These are phyloP conservation scores for Termitomyces sp. DNA, from an alignment of 768 basidiomycete species.

Conservation along the genomic window DNA sequence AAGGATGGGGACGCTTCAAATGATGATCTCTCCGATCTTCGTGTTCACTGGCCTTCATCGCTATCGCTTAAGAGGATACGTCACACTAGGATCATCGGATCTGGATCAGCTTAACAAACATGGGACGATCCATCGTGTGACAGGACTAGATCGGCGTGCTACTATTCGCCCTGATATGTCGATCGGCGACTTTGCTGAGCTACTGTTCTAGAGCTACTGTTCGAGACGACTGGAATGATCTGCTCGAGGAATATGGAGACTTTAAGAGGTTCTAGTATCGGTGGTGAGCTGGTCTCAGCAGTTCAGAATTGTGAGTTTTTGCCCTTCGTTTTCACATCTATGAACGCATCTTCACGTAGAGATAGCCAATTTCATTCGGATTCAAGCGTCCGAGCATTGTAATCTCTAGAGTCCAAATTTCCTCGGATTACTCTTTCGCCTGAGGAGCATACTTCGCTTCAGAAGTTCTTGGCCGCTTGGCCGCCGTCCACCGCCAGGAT, in stretches of 20 bases:
- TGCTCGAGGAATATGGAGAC: background rate
- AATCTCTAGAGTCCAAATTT: background rate
- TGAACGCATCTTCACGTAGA: background rate
- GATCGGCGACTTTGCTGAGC: constrained; percentile 2
- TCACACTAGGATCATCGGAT: constrained; percentile 5
- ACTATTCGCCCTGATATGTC: constrained; percentile 1
- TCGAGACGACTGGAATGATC: constrained; percentile 2
- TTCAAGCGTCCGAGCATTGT: background rate
- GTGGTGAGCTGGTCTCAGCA: background rate
- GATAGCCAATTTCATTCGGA: background rate
- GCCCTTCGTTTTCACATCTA: background rate
- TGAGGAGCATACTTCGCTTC: background rate
- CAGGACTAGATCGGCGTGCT: constrained; percentile 7
- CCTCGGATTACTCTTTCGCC: constrained; percentile 6
- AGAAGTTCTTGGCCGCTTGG: constrained; percentile 1
- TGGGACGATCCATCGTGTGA: constrained; percentile 9
- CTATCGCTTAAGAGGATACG: background rate
- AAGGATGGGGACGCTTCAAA: constrained; percentile 9
- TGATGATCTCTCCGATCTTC: constrained; percentile 7
- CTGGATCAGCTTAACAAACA: constrained; percentile 13
- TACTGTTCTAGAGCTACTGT: background rate
- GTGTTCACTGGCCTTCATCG: constrained; percentile 12
- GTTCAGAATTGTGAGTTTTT: background rate
- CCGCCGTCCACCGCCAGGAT: constrained; percentile 5
- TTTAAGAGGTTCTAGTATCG: constrained; percentile 4